A percentile compares a stretch with the other conserved stretches of the same genome.
These are phyloP conservation scores for Lepiota venenata DNA, from an alignment of 768 basidiomycete species.

Conservation along the genomic window DNA sequence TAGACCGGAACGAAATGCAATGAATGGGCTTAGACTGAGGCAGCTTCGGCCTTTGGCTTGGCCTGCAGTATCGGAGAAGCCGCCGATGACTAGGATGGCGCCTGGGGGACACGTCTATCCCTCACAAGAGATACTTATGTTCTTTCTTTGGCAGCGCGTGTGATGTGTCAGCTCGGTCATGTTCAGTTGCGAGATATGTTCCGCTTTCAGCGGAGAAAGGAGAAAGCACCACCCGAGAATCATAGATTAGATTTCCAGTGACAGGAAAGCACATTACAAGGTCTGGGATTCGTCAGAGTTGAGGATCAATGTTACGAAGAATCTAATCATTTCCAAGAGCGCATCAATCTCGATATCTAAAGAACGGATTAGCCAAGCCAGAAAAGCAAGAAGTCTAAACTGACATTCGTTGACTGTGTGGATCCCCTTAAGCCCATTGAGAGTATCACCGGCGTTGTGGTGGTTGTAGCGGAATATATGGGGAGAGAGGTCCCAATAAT, in stretches of 20 bases:
- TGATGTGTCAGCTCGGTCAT: neutral
- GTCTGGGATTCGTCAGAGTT: slow-evolving; percentile 58
- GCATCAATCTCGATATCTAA: slow-evolving; percentile 47
- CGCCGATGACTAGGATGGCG: no score
- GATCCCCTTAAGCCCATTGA: slow-evolving; percentile 33
- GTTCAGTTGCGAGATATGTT: neutral
- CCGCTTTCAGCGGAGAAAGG: slow-evolving; percentile 5
- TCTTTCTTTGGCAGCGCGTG: no score
- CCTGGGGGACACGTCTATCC: no score
- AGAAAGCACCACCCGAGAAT: slow-evolving; percentile 16
- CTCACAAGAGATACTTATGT: no score
- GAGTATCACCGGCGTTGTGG: slow-evolving; percentile 30
- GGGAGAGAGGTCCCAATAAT: slow-evolving; percentile 53
- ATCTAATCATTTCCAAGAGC: slow-evolving; percentile 63
- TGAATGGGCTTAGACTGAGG: no score
- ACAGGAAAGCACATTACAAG: slow-evolving; percentile 12
- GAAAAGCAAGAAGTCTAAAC: slow-evolving; percentile 15
- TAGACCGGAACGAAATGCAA: neutral
- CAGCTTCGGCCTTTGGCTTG: no score
- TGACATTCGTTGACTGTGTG: slow-evolving; percentile 75
- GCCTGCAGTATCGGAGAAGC: no score
- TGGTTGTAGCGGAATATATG: slow-evolving; percentile 72
- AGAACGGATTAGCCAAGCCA: neutral
- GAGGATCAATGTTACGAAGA: slow-evolving; percentile 61
- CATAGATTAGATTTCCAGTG: neutral